Evolutionary conservation across 768 basidiomycete species (phyloP).

Genomic region (Boletus bicolor): DNA sequence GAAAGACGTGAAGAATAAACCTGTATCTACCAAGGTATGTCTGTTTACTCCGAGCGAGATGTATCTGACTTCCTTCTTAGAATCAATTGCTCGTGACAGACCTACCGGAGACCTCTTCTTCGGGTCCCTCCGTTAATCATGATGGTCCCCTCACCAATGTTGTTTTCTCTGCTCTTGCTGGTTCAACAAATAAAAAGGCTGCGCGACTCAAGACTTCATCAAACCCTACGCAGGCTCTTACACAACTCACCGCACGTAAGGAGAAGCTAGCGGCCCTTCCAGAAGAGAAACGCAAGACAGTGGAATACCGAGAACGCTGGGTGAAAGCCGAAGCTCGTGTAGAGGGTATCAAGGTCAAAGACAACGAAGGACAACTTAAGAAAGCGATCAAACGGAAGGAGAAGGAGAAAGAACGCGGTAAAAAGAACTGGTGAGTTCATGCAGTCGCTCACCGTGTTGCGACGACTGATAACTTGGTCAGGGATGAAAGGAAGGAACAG

Average conservation of each 20-base stretch:
- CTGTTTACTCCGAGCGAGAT: background rate
- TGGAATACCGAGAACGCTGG: constrained; percentile 86
- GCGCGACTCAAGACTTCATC: constrained; percentile 64
- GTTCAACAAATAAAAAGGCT: constrained; percentile 47
- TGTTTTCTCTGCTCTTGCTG: constrained; percentile 62
- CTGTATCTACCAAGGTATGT: constrained; percentile 53
- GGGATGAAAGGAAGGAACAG: constrained; percentile 86
- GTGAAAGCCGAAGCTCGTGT: constrained; percentile 84
- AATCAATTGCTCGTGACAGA: constrained; percentile 74
- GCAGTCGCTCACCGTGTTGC: background rate
- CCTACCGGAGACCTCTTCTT: constrained; percentile 19
- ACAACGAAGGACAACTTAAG: constrained; percentile 81
- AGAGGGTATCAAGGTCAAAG: constrained; percentile 88
- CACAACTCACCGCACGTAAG: constrained; percentile 72
- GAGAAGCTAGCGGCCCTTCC: constrained; percentile 73
- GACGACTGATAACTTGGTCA: constrained; percentile 30
- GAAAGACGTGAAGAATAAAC: constrained; percentile 41
- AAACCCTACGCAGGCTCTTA: constrained; percentile 83
- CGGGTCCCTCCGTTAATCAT: constrained; percentile 26
- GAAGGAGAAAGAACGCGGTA: constrained; percentile 82
- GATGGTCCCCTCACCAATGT: constrained; percentile 55
- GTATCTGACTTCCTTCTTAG: constrained; percentile 33
- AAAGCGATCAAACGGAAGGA: constrained; percentile 93
- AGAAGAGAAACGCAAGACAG: constrained; percentile 77
- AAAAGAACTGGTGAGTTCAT: constrained; percentile 74